Evolutionary conservation across 306 rosid species (phyloP).

Genomic region (Pachyrhizus erosus): DNA sequence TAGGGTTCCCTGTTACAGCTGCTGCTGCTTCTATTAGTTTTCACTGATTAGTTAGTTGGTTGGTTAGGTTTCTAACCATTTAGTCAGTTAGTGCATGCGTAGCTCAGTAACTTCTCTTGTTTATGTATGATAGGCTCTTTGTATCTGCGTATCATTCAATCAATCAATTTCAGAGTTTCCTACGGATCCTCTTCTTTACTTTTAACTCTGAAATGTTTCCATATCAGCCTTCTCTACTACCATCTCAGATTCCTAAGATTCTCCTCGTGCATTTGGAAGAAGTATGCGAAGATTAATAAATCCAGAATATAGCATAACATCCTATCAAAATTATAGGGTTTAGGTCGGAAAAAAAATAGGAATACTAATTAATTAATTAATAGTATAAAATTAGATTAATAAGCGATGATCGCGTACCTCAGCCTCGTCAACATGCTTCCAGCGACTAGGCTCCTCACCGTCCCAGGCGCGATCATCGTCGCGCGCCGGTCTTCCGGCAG

Average conservation of each 20-base stretch:
- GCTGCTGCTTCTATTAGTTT: background rate
- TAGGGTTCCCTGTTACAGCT: background rate
- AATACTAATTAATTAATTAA: background rate
- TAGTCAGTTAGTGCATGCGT: background rate
- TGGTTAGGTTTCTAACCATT: background rate
- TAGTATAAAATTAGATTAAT: background rate
- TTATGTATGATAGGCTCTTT: background rate
- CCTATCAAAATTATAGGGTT: slow-evolving; percentile 15
- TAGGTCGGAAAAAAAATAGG: background rate
- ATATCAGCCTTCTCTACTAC: background rate
- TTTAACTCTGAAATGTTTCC: background rate
- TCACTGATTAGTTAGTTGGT: background rate
- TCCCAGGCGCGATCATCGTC: slow-evolving; percentile 85
- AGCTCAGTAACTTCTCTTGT: background rate
- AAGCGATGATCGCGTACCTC: slow-evolving; percentile 60
- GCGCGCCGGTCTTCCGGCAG: slow-evolving; percentile 40
- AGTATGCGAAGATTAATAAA: background rate
- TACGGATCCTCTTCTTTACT: background rate
- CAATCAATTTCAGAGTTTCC: background rate
- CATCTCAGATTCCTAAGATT: background rate
- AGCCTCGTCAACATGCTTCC: slow-evolving; percentile 92
- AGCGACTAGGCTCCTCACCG: slow-evolving; percentile 87
- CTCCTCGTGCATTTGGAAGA: background rate
- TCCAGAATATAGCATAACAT: slow-evolving; percentile 8
- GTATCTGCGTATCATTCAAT: background rate